These are phyloP conservation scores for Leccinum rimulosum DNA, from an alignment of 768 basidiomycete species.

Conservation along the genomic window DNA sequence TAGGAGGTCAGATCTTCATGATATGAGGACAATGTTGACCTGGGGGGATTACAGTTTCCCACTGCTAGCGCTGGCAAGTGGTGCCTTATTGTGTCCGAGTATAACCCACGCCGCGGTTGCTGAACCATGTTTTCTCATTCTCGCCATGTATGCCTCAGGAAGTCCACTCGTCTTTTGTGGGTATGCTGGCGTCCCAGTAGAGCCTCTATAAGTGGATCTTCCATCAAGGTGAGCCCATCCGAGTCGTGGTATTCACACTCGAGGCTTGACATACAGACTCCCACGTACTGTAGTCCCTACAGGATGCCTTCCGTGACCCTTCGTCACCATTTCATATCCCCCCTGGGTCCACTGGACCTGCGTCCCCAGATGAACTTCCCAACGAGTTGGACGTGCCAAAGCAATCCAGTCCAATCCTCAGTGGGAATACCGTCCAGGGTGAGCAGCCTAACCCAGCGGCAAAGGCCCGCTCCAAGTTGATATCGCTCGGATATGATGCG, in stretches of 20 bases:
- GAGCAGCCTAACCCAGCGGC: conserved; percentile 16
- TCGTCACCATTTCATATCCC: conserved; percentile 63
- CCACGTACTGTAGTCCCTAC: conserved; percentile 45
- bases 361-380: conserved; percentile 48
- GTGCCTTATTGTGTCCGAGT: neutral
- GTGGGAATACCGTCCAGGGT: neutral
- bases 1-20: too few species aligned
- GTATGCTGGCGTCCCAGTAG: neutral
- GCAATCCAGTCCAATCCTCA: conserved; percentile 6
- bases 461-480: conserved; percentile 44
- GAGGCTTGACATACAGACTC: neutral
- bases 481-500: conserved; percentile 54
- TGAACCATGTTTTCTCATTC: conserved; percentile 8
- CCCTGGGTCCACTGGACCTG: conserved; percentile 58
- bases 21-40: too few species aligned
- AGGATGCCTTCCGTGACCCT: conserved; percentile 60
- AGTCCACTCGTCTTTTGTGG: conserved; percentile 2
- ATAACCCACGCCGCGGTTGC: neutral
- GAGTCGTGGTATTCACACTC: neutral
- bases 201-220: conserved; percentile 23
- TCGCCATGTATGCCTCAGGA: neutral
- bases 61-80: too few species aligned
- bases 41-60: too few species aligned
- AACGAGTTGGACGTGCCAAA: conserved; percentile 1
- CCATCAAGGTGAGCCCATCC: conserved; percentile 27